Base-by-base conservation (phyloP, 495 filamentous ascomycete species). In the Cercophora sp. region DNA sequence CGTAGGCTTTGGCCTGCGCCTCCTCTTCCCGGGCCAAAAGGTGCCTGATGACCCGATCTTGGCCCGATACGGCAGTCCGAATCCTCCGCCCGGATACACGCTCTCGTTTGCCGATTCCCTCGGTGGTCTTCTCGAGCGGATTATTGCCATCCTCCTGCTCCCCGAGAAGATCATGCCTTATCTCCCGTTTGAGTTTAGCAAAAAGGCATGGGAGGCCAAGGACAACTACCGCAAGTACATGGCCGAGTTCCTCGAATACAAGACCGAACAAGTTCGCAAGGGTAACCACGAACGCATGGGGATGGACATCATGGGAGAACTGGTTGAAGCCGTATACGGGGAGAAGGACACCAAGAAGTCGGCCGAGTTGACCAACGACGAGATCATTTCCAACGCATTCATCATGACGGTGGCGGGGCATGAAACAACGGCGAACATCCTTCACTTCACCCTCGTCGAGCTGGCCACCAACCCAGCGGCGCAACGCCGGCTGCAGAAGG, bases 371-470 rank as follows among this genome's bases (percentile, higher is more conserved):
- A 65, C 64, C 3, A 76, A 84, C 55, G 66, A 69, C 13, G 85
- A 88, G 40, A 82, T 89, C 55, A 71, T 86, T 20, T 83, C 82
- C 25, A 86, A 89, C 59, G 79, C 83, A 9, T 89, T 87, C 64
- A 78, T 88, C 58, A 83, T 86, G 63, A 78, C 83, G 34, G 70
- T 88, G 11, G 85, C 86, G 1, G 86, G 86, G 18, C 86, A 89
- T 63, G 86, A 88, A 61, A 86, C 86, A 1, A 81, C 83, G 3
- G 84, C 85, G 40, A 86, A 86, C 65, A 74, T 75, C 1, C 65
- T 86, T 8, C 83, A 87, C 60, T 86, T 82, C 59, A 67, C 77
- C 11, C 64, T 88, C 1, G 40, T 85, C 39, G 70, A 76, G 48
- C 77, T 89, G 1, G 86, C 86, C 20, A 73, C 76, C 52, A 74